Evolutionary conservation across 2,329 filamentous ascomycete species (phyloP).

Genomic region (Bimuria novae-zelandiae): DNA sequence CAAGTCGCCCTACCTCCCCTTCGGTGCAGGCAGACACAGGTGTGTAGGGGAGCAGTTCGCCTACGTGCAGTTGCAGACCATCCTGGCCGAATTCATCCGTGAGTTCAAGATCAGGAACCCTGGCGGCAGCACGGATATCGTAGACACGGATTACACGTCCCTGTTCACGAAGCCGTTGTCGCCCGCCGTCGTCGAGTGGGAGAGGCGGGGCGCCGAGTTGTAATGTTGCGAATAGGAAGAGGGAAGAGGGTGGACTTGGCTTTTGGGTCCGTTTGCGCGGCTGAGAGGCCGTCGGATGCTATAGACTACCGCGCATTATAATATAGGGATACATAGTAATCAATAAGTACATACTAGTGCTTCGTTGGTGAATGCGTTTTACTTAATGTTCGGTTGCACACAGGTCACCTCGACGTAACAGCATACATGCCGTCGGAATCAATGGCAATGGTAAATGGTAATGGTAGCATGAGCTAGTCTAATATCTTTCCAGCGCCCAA

Average conservation of each 20-base stretch:
- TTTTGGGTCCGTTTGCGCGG: background rate
- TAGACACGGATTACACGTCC: constrained; percentile 68
- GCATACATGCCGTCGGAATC: too few species aligned
- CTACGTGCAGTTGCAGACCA: constrained; percentile 87
- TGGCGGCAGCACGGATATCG: constrained; percentile 70
- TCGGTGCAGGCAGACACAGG: constrained; percentile 88
- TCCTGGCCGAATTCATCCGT: constrained; percentile 76
- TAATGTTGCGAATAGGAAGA: too few species aligned
- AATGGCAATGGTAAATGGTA: too few species aligned
- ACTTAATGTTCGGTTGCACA: background rate
- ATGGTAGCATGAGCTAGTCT: too few species aligned
- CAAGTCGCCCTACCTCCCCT: constrained; percentile 87
- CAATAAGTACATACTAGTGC: constrained; percentile 3
- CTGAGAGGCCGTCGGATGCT: background rate
- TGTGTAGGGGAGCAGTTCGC: constrained; percentile 98
- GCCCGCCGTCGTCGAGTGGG: constrained; percentile 69
- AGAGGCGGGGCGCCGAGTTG: constrained; percentile 60
- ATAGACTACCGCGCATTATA: constrained; percentile 7
- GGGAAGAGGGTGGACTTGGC: too few species aligned
- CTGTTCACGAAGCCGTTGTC: constrained; percentile 53
- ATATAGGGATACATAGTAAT: constrained; percentile 12
- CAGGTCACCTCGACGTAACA: too few species aligned
- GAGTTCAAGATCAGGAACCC: constrained; percentile 79
- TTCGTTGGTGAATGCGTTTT: too few species aligned
- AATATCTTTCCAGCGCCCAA: too few species aligned